A percentile compares a stretch with the other conserved stretches of the same genome.
Conservation (phyloP, 768 basidiomycete genomes). For the Russula dissimulans region DNA sequence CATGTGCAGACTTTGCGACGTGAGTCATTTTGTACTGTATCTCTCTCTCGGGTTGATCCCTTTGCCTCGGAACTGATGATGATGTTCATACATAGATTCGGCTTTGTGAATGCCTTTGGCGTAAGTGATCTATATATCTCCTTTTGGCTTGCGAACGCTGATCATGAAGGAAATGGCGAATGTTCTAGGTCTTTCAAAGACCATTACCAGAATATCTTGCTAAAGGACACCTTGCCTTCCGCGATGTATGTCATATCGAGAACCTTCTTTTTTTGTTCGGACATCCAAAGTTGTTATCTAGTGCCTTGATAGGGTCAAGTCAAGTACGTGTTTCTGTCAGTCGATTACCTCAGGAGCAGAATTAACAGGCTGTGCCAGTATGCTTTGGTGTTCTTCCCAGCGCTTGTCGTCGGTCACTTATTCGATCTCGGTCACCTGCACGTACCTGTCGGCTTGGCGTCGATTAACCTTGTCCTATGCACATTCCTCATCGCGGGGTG, state of each 20-base stretch:
- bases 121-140: conserved; percentile 32
- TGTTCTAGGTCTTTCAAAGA: conserved; percentile 60
- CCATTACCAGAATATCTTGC: conserved; percentile 51
- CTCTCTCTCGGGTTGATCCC: neutral
- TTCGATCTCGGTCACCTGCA: conserved; percentile 68
- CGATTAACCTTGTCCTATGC: conserved; percentile 40
- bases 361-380: conserved; percentile 34
- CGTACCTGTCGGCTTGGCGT: conserved; percentile 38
- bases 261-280: neutral
- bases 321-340: conserved; percentile 35
- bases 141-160: neutral
- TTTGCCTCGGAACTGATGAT: neutral
- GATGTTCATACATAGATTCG: conserved; percentile 37
- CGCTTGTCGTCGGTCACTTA: conserved; percentile 53
- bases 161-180: neutral
- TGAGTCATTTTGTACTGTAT: conserved; percentile 20
- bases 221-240: conserved; percentile 45
- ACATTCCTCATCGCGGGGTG: conserved; percentile 68
- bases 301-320: conserved; percentile 74
- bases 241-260: conserved; percentile 39
- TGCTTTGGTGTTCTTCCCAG: conserved; percentile 52
- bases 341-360: neutral
- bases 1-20: conserved; percentile 37
- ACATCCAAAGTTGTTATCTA: conserved; percentile 22
- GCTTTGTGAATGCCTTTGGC: conserved; percentile 69